Evolutionary conservation across 2,329 filamentous ascomycete genomes (phyloP).

Genomic region (Fusarium sterilihyphosum): DNA sequence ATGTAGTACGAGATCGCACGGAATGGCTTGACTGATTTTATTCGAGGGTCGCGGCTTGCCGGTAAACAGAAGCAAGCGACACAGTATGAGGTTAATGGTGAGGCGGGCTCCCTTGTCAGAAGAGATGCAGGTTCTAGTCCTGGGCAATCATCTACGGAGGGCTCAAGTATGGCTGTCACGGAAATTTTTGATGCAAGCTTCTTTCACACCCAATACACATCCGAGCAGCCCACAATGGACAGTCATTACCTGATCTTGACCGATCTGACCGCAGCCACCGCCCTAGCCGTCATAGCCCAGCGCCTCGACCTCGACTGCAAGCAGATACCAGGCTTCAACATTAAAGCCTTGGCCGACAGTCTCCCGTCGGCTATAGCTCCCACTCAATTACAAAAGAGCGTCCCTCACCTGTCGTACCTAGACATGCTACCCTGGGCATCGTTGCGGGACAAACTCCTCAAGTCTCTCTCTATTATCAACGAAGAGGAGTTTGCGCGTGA

Average conservation of each 20-base stretch:
- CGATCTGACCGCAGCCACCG: conserved; percentile 8
- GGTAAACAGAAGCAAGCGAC: background rate
- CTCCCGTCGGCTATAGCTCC: background rate
- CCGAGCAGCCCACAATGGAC: background rate
- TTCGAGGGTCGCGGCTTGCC: background rate
- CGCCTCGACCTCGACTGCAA: conserved; percentile 6
- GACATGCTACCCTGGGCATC: conserved; percentile 29
- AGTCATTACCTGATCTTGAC: conserved; percentile 1
- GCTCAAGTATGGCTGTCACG: background rate
- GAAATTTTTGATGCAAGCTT: background rate
- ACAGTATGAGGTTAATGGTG: fast-evolving
- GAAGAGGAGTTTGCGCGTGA: conserved; percentile 2
- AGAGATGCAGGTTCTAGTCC: background rate
- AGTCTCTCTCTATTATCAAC: conserved; percentile 10
- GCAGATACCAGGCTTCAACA: background rate
- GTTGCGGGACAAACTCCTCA: conserved; percentile 9
- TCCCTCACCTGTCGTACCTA: conserved; percentile 14
- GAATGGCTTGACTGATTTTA: background rate
- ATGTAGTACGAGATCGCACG: background rate
- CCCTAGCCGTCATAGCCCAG: background rate
- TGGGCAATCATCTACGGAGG: background rate
- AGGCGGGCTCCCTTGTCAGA: background rate
- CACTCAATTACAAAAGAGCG: conserved; percentile 1
- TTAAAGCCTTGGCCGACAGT: background rate
- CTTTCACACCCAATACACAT: background rate